Conservation (phyloP, 345 rosid species). For the Citrus mangshanensis region DNA sequence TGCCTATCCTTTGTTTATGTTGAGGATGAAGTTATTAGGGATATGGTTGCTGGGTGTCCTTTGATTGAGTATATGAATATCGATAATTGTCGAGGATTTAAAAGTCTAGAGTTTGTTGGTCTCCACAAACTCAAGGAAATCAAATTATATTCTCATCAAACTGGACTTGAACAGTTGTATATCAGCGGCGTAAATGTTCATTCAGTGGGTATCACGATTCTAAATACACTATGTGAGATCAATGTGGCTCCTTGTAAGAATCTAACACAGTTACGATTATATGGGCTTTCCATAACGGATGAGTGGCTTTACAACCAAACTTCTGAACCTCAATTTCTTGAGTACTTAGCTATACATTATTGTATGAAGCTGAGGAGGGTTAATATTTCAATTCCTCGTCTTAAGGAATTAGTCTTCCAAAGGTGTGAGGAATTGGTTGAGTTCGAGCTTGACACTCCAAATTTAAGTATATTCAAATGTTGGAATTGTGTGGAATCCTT, state of each 20-base stretch:
- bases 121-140: not conserved
- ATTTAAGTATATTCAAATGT: not conserved
- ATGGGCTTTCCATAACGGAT: not conserved
- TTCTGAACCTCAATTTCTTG: not conserved
- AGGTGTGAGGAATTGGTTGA: not conserved
- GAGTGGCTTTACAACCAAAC: not conserved
- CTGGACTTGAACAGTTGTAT: not conserved
- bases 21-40: not conserved
- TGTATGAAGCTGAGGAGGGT: not conserved
- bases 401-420: not conserved
- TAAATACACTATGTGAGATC: not conserved
- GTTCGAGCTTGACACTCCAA: not conserved
- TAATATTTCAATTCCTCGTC: not conserved
- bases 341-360: not conserved
- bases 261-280: not conserved
- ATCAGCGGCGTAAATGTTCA: not conserved
- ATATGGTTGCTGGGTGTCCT: not conserved
- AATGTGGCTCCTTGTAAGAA: not conserved
- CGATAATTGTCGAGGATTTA: not conserved
- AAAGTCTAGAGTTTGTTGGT: not conserved
- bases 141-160: not conserved
- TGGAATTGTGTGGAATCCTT: not conserved
- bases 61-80: not conserved
- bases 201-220: accelerated
- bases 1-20: not conserved